These are phyloP conservation scores for Tylopilus sp. DNA, from an alignment of 768 basidiomycete genomes.

Conservation along the genomic window DNA sequence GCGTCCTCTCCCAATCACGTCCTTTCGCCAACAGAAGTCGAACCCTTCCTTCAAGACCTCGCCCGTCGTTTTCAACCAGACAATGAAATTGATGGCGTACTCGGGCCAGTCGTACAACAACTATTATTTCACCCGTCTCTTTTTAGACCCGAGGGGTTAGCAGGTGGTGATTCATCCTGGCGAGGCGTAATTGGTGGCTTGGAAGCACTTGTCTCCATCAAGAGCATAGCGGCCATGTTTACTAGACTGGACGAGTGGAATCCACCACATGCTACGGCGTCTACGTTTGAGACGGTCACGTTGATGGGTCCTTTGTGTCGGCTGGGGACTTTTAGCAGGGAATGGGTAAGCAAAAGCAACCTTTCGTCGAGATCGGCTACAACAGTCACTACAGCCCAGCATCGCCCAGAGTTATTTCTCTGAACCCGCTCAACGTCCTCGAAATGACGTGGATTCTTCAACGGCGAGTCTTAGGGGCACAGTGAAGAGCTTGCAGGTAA, in stretches of 20 bases:
- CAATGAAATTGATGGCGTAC: constrained; percentile 70
- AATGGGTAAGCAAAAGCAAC: constrained; percentile 63
- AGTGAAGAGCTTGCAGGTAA: constrained; percentile 77
- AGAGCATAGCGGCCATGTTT: constrained; percentile 80
- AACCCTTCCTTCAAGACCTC: constrained; percentile 81
- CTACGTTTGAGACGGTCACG: constrained; percentile 60
- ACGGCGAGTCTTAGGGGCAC: constrained; percentile 85
- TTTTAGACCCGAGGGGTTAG: constrained; percentile 63
- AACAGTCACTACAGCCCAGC: constrained; percentile 49
- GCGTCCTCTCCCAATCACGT: constrained; percentile 43
- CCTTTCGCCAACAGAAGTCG: constrained; percentile 66
- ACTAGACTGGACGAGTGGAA: constrained; percentile 74
- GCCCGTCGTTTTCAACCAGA: constrained; percentile 76
- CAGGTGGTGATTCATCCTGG: constrained; percentile 78
- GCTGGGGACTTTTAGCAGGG: constrained; percentile 80
- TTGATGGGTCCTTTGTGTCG: constrained; percentile 83
- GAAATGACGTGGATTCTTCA: constrained; percentile 76
- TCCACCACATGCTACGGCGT: constrained; percentile 53
- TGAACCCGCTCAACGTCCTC: constrained; percentile 71
- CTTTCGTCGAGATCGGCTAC: background rate
- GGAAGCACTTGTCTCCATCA: constrained; percentile 75
- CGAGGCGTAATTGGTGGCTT: constrained; percentile 80
- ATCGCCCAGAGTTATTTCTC: constrained; percentile 82
- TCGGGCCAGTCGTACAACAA: constrained; percentile 68
- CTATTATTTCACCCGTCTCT: constrained; percentile 65